Evolutionary conservation across 2,329 filamentous ascomycete species (phyloP).

Genomic region (Blumeria graminis): DNA sequence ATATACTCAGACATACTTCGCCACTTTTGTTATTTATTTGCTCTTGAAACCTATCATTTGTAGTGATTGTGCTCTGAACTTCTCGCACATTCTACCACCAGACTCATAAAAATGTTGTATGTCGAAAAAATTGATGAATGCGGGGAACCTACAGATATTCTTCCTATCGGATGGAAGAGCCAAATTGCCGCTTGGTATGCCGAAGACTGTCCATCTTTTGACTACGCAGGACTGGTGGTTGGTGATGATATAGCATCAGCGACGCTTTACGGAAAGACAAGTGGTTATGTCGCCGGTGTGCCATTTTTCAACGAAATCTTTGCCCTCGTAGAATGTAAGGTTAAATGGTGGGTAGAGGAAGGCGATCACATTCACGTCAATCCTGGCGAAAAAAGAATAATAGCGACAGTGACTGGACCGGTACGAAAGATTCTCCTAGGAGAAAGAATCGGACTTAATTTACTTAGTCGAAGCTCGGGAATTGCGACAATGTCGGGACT

Average conservation of each 20-base stretch:
- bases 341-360: slow-evolving; percentile 69
- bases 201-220: slow-evolving; percentile 88
- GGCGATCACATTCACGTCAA: slow-evolving; percentile 42
- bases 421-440: slow-evolving; percentile 59
- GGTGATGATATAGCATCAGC: slow-evolving; percentile 41
- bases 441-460: slow-evolving; percentile 80
- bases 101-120: too few relatives aligned
- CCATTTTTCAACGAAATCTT: slow-evolving; percentile 96
- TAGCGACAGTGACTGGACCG: slow-evolving; percentile 69
- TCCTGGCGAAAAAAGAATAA: slow-evolving; percentile 24
- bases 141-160: slow-evolving; percentile 10
- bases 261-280: slow-evolving; percentile 44
- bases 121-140: too few relatives aligned
- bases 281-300: slow-evolving; percentile 65
- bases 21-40: too few relatives aligned
- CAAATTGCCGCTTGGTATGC: slow-evolving; percentile 67
- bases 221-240: slow-evolving; percentile 94
- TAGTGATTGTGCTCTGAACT: too few relatives aligned
- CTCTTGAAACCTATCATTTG: too few relatives aligned
- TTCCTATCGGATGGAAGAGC: slow-evolving; percentile 66
- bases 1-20: too few relatives aligned
- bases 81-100: too few relatives aligned
- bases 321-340: slow-evolving; percentile 65
- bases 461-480: slow-evolving; percentile 72
- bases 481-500: slow-evolving; percentile 47